A percentile compares a stretch with the other conserved stretches of the same genome.
phyloP scores from a whole-genome alignment of 2,329 filamentous ascomycete genomes.

The Colletotrichum sp. region DNA sequence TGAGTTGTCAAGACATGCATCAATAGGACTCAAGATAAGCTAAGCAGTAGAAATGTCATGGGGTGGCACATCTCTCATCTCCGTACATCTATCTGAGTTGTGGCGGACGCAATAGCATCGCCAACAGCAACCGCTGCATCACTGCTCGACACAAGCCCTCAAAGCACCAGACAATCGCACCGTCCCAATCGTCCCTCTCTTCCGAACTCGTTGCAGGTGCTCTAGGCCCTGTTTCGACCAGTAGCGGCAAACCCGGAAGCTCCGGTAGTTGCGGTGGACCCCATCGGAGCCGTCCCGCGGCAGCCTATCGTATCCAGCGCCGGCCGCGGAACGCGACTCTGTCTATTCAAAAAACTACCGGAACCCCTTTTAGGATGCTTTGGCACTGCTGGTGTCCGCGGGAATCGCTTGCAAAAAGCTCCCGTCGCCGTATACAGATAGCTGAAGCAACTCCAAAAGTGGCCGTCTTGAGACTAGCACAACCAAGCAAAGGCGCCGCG shows the following conservation, averaged over 20 bases:
- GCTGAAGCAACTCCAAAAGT: neutral
- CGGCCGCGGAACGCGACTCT: neutral
- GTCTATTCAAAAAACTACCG: neutral
- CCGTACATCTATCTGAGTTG: neutral
- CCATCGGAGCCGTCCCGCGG: neutral
- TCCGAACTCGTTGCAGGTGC: neutral
- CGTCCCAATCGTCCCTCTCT: neutral
- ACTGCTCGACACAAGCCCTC: neutral
- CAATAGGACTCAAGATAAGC: accelerated
- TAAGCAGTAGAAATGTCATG: neutral
- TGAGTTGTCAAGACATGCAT: neutral
- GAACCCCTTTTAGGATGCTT: neutral
- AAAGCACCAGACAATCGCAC: neutral
- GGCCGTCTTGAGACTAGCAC: neutral
- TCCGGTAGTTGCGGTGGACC: neutral
- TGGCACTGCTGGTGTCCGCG: neutral
- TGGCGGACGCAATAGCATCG: too few species aligned
- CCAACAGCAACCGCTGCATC: neutral
- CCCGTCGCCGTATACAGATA: neutral
- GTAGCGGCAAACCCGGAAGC: neutral
- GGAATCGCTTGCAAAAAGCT: neutral
- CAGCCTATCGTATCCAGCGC: neutral
- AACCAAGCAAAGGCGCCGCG: neutral
- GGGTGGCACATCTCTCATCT: neutral
- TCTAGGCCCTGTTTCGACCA: neutral